phyloP scores from a whole-genome alignment of 2,329 filamentous ascomycete species.

The Grosmannia penicillata region DNA sequence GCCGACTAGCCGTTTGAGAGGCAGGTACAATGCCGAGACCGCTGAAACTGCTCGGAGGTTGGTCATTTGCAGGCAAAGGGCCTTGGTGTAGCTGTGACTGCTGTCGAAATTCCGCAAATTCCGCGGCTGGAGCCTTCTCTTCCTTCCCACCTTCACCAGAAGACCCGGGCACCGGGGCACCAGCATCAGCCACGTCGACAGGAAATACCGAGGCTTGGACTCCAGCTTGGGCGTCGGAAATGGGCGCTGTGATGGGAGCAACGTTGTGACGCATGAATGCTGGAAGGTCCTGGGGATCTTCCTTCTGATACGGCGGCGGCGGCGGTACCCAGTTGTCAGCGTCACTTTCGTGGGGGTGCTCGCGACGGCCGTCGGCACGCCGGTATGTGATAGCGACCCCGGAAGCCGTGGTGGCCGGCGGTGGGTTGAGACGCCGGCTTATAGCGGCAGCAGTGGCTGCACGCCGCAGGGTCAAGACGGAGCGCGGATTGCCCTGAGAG shows the following conservation, averaged over 20 bases:
- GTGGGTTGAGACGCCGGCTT: slow-evolving; percentile 51
- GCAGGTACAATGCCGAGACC: too few species aligned
- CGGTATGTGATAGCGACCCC: slow-evolving; percentile 45
- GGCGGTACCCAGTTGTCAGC: slow-evolving; percentile 82
- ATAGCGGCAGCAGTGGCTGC: slow-evolving; percentile 64
- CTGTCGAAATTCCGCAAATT: too few species aligned
- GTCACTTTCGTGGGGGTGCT: slow-evolving; percentile 74
- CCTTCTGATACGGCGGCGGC: slow-evolving; percentile 63
- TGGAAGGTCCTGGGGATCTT: slow-evolving; percentile 42
- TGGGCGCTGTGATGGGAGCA: slow-evolving; percentile 7
- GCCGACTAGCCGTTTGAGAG: not conserved
- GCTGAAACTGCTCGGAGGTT: too few species aligned
- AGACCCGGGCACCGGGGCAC: too few species aligned
- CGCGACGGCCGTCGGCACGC: slow-evolving; percentile 52
- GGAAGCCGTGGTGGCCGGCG: slow-evolving; percentile 36
- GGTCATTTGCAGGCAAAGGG: too few species aligned
- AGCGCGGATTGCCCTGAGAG: slow-evolving; percentile 57
- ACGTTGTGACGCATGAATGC: slow-evolving; percentile 35
- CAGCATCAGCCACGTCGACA: too few species aligned
- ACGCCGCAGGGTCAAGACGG: slow-evolving; percentile 53
- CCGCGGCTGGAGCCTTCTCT: too few species aligned
- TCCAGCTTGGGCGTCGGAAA: not conserved
- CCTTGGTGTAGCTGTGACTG: too few species aligned
- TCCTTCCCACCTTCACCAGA: too few species aligned
- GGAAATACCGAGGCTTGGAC: too few species aligned